These are phyloP conservation scores for Oxytropis ochrocephala DNA, from an alignment of 306 rosid species.

Conservation along the genomic window DNA sequence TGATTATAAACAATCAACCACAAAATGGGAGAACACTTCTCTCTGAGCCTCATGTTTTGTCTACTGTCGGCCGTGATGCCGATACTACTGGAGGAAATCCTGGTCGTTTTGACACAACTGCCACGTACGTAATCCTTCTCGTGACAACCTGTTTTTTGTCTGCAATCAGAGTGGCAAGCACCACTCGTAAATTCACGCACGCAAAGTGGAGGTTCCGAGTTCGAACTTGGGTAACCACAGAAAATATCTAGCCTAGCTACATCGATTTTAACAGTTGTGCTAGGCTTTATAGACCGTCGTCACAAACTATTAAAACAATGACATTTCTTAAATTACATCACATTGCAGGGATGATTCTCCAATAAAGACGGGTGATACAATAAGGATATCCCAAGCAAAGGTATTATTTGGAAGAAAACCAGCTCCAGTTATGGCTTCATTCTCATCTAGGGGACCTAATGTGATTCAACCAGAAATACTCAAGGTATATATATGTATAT, in stretches of 20 bases:
- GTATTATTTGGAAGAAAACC: constrained; percentile 14
- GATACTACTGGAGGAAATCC: neutral
- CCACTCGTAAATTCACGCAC: too few species aligned
- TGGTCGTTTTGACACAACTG: neutral
- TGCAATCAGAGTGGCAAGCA: too few species aligned
- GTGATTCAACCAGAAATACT: constrained; percentile 25
- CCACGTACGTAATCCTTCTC: constrained; percentile 3
- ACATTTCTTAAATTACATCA: neutral
- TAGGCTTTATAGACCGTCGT: too few species aligned
- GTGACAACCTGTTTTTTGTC: too few species aligned
- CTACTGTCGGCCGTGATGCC: neutral
- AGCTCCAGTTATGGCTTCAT: constrained; percentile 34
- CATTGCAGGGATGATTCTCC: constrained; percentile 13
- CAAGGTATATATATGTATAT: constrained; percentile 16
- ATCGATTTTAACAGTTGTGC: too few species aligned
- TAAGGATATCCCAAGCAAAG: constrained; percentile 17
- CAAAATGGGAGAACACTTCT: constrained; percentile 25
- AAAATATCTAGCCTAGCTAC: too few species aligned
- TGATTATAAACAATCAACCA: constrained; percentile 37
- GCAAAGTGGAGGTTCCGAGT: too few species aligned
- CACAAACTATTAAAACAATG: too few species aligned
- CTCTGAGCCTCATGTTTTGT: constrained; percentile 49
- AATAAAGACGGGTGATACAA: neutral
- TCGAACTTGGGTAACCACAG: too few species aligned
- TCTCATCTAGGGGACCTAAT: constrained; percentile 32